Evolutionary conservation across 208 protist genomes (phyloP).

Genomic region (Lotmaria passim): DNA sequence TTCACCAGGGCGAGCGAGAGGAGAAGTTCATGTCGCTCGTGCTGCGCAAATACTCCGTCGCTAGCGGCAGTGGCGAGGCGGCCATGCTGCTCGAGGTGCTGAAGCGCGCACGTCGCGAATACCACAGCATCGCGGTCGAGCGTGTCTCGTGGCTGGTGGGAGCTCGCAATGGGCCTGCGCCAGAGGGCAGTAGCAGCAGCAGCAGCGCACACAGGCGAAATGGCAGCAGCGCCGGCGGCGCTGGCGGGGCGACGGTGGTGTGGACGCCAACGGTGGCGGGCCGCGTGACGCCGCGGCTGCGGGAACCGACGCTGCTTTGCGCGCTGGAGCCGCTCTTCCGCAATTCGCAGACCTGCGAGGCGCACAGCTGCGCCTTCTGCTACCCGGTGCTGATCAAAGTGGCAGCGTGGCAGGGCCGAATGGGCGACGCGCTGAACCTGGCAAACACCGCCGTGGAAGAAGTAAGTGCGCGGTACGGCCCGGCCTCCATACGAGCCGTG

Average conservation of each 20-base stretch:
- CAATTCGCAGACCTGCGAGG: conserved; percentile 48
- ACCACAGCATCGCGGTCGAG: conserved; percentile 50
- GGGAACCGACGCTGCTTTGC: conserved; percentile 43
- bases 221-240: neutral
- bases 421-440: conserved; percentile 53
- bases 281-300: conserved; percentile 60
- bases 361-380: conserved; percentile 69
- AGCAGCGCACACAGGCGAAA: neutral
- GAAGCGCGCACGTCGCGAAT: conserved; percentile 35
- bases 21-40: conserved; percentile 53
- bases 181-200: neutral
- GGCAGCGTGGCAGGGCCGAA: conserved; percentile 57
- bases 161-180: conserved; percentile 17
- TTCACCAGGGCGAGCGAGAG: conserved; percentile 31
- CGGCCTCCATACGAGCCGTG: conserved; percentile 47
- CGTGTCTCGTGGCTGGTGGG: conserved; percentile 68
- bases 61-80: neutral
- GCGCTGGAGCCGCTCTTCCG: conserved; percentile 55
- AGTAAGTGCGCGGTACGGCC: conserved; percentile 30
- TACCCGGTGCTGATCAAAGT: conserved; percentile 66
- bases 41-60: conserved; percentile 61
- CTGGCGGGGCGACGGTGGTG: no score
- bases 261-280: conserved; percentile 54
- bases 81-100: conserved; percentile 54
- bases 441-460: conserved; percentile 43